These are phyloP conservation scores for Penicillium dipodomyicola DNA, from an alignment of 495 filamentous ascomycete species.

Conservation along the genomic window DNA sequence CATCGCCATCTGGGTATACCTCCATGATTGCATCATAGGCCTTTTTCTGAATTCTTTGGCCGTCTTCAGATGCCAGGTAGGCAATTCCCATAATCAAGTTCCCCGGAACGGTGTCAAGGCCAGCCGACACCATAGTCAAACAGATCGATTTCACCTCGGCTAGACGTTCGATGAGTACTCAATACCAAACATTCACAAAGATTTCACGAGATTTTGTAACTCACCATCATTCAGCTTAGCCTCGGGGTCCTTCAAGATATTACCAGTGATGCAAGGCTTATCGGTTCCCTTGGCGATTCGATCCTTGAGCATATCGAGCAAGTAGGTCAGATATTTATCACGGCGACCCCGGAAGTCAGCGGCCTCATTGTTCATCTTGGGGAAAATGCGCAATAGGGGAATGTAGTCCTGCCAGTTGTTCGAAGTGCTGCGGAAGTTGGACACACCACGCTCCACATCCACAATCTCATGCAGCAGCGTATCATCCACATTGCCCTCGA, in stretches of 20 bases:
- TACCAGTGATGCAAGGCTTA: conserved; percentile 68
- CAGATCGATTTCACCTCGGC: conserved; percentile 71
- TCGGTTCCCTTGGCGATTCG: conserved; percentile 60
- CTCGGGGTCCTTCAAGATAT: conserved; percentile 64
- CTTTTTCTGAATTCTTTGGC: conserved; percentile 60
- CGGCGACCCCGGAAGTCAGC: conserved; percentile 52
- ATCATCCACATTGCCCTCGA: conserved; percentile 58
- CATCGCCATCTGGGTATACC: conserved; percentile 62
- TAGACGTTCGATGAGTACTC: conserved; percentile 21
- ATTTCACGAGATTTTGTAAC: not conserved
- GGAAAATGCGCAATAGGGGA: conserved; percentile 57
- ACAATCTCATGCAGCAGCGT: conserved; percentile 60
- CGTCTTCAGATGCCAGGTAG: conserved; percentile 61
- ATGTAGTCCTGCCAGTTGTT: conserved; percentile 75
- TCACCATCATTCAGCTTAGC: conserved; percentile 59
- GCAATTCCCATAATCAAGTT: conserved; percentile 70
- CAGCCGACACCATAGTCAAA: conserved; percentile 72
- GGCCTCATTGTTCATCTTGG: conserved; percentile 53
- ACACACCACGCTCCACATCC: conserved; percentile 60
- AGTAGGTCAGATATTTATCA: conserved; percentile 56
- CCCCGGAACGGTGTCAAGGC: conserved; percentile 66
- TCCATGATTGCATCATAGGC: conserved; percentile 63
- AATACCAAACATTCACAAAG: not conserved
- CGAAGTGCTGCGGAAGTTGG: conserved; percentile 62
- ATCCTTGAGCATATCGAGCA: conserved; percentile 59